Evolutionary conservation across 768 basidiomycete genomes (phyloP).

Genomic region (Phanerodontia chrysosporium): DNA sequence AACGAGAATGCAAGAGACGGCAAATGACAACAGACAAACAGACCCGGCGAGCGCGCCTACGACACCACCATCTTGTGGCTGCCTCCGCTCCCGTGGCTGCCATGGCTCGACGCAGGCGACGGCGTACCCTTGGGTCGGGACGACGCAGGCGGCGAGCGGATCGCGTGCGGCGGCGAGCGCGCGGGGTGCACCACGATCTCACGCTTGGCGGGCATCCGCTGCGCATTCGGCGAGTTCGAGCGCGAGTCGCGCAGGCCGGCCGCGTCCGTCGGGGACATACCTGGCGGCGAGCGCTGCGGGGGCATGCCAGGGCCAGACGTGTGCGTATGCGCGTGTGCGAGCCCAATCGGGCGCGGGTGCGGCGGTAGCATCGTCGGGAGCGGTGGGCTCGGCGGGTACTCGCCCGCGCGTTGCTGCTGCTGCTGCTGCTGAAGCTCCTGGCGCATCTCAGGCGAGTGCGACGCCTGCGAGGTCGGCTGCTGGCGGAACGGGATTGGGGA

Average conservation of each 20-base stretch:
- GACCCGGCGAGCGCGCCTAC: not conserved
- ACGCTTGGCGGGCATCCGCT: constrained; percentile 39
- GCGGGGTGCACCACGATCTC: constrained; percentile 49
- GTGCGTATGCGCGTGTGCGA: constrained; percentile 29
- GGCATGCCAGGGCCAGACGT: constrained; percentile 37
- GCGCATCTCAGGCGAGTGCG: constrained; percentile 66
- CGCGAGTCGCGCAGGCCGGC: constrained; percentile 52
- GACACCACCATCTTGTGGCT: not conserved
- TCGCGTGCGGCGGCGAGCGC: constrained; percentile 17
- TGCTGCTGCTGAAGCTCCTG: too few relatives aligned
- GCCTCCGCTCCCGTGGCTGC: constrained; percentile 10
- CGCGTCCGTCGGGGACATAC: constrained; percentile 41
- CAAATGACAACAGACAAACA: not conserved
- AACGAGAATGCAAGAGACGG: too few relatives aligned
- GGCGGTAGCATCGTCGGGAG: constrained; percentile 64
- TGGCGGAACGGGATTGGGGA: constrained; percentile 74
- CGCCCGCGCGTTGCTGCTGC: constrained; percentile 28
- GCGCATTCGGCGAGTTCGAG: constrained; percentile 24
- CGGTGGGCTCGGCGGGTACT: constrained; percentile 44
- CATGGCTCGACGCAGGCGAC: constrained; percentile 49
- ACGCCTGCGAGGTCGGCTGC: constrained; percentile 64
- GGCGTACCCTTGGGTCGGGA: constrained; percentile 51
- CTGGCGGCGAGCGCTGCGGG: constrained; percentile 60
- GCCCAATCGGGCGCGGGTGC: constrained; percentile 68
- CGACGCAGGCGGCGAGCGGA: constrained; percentile 6